Evolutionary conservation across 495 filamentous ascomycete genomes (phyloP).

Genomic region (Viridothelium virens): DNA sequence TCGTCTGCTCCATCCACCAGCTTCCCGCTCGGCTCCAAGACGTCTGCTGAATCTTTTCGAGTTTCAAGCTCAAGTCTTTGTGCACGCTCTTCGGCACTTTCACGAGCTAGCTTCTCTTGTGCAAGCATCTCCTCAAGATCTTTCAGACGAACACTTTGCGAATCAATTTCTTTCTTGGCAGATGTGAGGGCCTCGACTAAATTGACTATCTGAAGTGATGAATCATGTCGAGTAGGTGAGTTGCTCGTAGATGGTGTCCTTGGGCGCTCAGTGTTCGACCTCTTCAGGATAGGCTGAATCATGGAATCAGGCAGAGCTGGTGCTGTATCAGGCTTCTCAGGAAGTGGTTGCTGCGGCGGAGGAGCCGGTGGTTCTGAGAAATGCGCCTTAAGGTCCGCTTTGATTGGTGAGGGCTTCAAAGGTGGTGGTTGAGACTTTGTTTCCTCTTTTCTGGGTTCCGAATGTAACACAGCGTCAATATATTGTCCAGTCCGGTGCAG

Average conservation of each 20-base stretch:
- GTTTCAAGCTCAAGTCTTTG: conserved; percentile 56
- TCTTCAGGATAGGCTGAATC: conserved; percentile 53
- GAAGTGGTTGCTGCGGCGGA: conserved; percentile 82
- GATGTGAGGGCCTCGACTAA: conserved; percentile 74
- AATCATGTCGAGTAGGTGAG: conserved; percentile 44
- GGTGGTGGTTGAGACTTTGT: conserved; percentile 17
- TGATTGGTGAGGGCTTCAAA: conserved; percentile 33
- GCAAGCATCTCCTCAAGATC: conserved; percentile 71
- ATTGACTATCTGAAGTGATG: conserved; percentile 63
- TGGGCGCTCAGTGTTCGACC: conserved; percentile 66
- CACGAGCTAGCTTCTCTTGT: conserved; percentile 71
- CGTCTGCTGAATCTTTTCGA: conserved; percentile 17
- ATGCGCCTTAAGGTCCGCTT: conserved; percentile 51
- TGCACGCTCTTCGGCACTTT: conserved; percentile 73
- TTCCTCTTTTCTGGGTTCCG: conserved; percentile 58
- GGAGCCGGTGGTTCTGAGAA: conserved; percentile 89
- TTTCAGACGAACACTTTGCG: conserved; percentile 65
- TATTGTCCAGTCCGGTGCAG: conserved; percentile 74
- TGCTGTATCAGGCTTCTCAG: conserved; percentile 74
- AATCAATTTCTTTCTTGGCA: conserved; percentile 75
- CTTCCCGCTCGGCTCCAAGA: conserved; percentile 24
- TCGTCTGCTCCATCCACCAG: background rate
- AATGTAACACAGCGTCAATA: conserved; percentile 57
- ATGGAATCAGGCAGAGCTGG: conserved; percentile 41
- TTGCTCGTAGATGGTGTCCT: conserved; percentile 46